Percentiles rank a stretch among this genome's conserved stretches.
These are phyloP conservation scores for Kodamaea sagamina DNA, from an alignment of 805 yeast species.

Conservation along the genomic window DNA sequence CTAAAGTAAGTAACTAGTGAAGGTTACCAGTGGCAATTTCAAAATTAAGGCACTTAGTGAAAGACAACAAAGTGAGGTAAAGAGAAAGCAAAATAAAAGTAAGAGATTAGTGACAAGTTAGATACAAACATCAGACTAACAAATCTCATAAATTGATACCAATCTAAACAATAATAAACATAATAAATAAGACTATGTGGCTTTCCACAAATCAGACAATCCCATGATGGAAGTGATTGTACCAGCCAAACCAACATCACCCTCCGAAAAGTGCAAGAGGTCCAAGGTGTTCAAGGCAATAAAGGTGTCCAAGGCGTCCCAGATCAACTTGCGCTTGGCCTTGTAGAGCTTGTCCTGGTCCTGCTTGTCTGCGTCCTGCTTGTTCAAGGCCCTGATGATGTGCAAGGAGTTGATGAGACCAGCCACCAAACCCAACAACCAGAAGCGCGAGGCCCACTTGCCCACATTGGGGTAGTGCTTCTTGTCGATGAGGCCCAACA, in stretches of 20 bases:
- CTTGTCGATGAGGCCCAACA: constrained; percentile 55
- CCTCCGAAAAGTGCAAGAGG: constrained; percentile 66
- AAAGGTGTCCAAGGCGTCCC: constrained; percentile 75
- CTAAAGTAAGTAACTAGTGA: too few relatives aligned
- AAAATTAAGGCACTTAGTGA: too few relatives aligned
- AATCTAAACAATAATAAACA: too few relatives aligned
- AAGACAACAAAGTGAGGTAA: too few relatives aligned
- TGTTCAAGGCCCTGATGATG: constrained; percentile 44
- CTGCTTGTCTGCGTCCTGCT: constrained; percentile 22
- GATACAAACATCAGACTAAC: too few relatives aligned
- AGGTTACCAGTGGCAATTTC: too few relatives aligned
- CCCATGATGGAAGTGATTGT: constrained; percentile 79
- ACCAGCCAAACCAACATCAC: constrained; percentile 83
- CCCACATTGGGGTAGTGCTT: constrained; percentile 52
- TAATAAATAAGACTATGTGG: constrained; percentile 32
- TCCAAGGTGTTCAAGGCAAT: constrained; percentile 73
- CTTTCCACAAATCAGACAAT: constrained; percentile 67
- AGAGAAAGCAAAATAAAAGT: too few relatives aligned
- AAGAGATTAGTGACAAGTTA: too few relatives aligned
- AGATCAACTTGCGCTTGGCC: constrained; percentile 63
- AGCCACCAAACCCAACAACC: constrained; percentile 72
- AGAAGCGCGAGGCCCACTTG: constrained; percentile 64
- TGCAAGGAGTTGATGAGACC: constrained; percentile 59
- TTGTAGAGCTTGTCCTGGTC: constrained; percentile 44
- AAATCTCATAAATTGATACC: too few relatives aligned